phyloP scores from a whole-genome alignment of 345 rosid genomes.

The Rhodamnia rubescens region DNA sequence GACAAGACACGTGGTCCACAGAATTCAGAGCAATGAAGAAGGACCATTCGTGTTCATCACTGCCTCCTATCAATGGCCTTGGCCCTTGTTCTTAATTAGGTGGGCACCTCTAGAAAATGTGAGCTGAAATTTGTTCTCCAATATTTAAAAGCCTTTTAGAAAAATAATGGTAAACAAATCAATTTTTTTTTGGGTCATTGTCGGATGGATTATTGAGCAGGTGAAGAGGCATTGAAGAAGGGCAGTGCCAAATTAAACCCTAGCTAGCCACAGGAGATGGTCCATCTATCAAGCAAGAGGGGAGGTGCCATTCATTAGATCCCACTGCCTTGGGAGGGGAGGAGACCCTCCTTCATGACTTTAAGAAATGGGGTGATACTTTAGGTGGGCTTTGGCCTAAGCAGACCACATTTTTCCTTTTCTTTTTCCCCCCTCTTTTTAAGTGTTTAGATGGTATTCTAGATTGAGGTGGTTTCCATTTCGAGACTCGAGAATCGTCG shows the following conservation, averaged over 20 bases:
- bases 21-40: neutral
- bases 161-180: neutral
- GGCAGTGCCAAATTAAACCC: neutral
- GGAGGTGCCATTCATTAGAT: neutral
- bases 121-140: neutral
- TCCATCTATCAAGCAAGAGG: neutral
- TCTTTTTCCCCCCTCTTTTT: too few species aligned
- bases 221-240: neutral
- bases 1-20: neutral
- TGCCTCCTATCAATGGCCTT: neutral
- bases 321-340: neutral
- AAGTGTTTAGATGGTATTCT: neutral
- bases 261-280: neutral
- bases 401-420: neutral
- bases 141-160: neutral
- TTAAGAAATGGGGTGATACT: neutral
- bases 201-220: neutral
- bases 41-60: neutral
- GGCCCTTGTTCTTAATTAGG: neutral
- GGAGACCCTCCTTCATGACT: neutral
- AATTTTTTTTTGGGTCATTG: neutral
- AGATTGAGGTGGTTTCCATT: neutral
- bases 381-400: neutral
- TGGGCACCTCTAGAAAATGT: neutral
- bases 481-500: too few species aligned